Conservation (phyloP, 768 basidiomycete genomes). For the Suillus cothurnatus region DNA sequence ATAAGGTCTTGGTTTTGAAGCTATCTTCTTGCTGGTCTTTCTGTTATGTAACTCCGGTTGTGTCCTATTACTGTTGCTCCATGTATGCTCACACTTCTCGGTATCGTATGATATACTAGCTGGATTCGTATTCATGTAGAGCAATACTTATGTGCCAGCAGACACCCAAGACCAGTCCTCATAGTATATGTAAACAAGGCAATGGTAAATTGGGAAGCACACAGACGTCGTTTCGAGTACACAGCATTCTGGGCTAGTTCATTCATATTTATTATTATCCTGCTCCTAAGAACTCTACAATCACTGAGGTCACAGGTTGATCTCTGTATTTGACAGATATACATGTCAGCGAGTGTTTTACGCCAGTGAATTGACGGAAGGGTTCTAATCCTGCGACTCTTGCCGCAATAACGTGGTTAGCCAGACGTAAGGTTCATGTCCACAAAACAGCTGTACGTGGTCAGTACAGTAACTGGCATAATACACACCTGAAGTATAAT, state of each 20-base stretch:
- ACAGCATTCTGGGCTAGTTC: neutral
- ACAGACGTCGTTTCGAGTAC: no score
- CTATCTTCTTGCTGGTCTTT: no score
- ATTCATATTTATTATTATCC: neutral
- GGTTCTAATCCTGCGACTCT: neutral
- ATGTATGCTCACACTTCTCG: neutral
- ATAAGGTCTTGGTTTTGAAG: neutral
- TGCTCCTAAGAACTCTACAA: neutral
- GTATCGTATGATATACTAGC: neutral
- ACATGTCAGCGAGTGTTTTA: neutral
- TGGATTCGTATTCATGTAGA: neutral
- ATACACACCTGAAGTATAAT: constrained; percentile 31
- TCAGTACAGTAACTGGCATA: neutral
- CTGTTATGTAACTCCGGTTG: neutral
- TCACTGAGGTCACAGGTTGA: neutral
- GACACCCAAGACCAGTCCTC: neutral
- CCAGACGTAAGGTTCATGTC: constrained; percentile 26
- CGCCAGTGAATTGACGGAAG: neutral
- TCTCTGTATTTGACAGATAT: neutral
- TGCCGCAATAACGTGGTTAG: constrained; percentile 20
- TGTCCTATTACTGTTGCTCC: neutral
- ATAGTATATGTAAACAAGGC: neutral
- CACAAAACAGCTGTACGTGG: constrained; percentile 21
- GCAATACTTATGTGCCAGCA: neutral
- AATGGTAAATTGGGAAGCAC: neutral